Conservation (phyloP, 192 early-diverging fungal species). For the Gaertneriomyces sp. region DNA sequence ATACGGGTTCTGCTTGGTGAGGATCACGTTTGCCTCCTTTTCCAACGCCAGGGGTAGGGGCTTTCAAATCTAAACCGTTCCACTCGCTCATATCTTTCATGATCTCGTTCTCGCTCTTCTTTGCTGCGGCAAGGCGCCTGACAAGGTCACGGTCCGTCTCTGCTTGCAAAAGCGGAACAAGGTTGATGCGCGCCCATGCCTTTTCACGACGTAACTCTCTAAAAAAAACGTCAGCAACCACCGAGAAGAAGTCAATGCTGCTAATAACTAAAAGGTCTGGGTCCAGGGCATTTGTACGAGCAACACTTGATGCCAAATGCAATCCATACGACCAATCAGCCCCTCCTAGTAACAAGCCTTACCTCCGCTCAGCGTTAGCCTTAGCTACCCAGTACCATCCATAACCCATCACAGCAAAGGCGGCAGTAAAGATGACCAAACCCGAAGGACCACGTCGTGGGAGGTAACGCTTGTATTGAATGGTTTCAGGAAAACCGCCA, state of each 20-base stretch:
- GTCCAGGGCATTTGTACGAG: too few relatives aligned
- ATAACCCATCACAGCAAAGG: conserved; percentile 72
- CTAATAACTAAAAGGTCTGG: too few relatives aligned
- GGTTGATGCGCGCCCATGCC: conserved; percentile 87
- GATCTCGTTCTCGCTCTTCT: conserved; percentile 71
- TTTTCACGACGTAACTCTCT: conserved; percentile 92
- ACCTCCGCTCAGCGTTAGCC: conserved; percentile 69
- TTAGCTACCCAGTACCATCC: conserved; percentile 73
- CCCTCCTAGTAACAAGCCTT: conserved; percentile 9
- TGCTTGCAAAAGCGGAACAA: conserved; percentile 86
- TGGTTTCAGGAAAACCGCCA: conserved; percentile 74
- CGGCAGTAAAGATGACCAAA: conserved; percentile 68
- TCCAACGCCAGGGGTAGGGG: conserved; percentile 44
- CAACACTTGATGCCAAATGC: too few relatives aligned
- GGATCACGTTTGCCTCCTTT: conserved; percentile 54
- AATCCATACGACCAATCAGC: background rate
- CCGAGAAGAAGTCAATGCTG: too few relatives aligned
- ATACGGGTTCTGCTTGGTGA: conserved; percentile 78
- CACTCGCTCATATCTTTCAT: conserved; percentile 74
- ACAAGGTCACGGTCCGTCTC: conserved; percentile 90
- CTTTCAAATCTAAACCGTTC: conserved; percentile 44
- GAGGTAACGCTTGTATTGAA: conserved; percentile 84
- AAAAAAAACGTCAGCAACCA: background rate
- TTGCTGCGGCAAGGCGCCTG: conserved; percentile 68
- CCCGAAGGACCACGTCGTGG: conserved; percentile 91